These are phyloP conservation scores for Crithidia thermophila DNA, from an alignment of 208 protist species.

Conservation along the genomic window DNA sequence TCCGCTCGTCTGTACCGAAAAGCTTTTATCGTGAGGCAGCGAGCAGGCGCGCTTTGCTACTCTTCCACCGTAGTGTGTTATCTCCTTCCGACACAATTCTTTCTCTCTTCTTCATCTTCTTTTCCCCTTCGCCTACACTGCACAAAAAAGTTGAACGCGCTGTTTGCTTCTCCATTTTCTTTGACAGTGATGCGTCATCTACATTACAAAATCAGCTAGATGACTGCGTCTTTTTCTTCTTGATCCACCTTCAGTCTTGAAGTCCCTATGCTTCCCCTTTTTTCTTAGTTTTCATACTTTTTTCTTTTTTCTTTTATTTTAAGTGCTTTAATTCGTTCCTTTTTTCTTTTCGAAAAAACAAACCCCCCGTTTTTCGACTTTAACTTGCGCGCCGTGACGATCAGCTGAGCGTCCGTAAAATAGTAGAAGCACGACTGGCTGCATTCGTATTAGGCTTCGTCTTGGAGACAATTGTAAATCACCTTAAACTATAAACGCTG, in stretches of 20 bases:
- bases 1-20: no score
- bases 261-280: background rate
- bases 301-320: slow-evolving; percentile 10
- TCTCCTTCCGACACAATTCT: no score
- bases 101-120: slow-evolving; percentile 17
- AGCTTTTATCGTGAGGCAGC: no score
- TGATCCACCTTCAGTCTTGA: background rate
- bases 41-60: background rate
- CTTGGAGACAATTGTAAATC: background rate
- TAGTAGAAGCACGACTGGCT: slow-evolving; percentile 5
- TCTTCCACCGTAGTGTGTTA: no score
- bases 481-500: background rate
- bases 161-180: slow-evolving; percentile 12
- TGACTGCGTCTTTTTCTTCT: slow-evolving; percentile 3
- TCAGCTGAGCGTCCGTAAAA: background rate
- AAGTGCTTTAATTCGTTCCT: background rate
- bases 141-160: background rate
- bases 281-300: slow-evolving; percentile 3
- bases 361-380: no score
- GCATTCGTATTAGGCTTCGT: no score
- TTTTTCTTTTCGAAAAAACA: background rate
- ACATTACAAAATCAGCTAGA: background rate
- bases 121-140: background rate
- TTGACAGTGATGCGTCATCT: slow-evolving; percentile 10
- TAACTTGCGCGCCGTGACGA: background rate